Conservation (phyloP, 2,329 filamentous ascomycete species). For the Penicillium expansum region DNA sequence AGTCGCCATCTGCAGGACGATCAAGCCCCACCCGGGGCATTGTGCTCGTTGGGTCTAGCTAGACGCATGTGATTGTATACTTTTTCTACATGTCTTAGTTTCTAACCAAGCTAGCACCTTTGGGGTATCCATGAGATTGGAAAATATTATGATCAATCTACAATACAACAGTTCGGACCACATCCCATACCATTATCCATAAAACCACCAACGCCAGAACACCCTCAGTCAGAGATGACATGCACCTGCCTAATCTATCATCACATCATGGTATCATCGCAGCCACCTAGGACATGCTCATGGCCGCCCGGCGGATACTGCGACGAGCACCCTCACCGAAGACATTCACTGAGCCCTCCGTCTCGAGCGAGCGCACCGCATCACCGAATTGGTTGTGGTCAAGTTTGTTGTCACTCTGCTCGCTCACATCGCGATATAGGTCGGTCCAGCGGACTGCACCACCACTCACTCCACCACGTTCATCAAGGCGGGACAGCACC, state of each 20-base stretch:
- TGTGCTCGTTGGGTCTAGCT: neutral
- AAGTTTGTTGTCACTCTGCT: conserved; percentile 66
- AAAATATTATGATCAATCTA: neutral
- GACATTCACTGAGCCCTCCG: conserved; percentile 78
- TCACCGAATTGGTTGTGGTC: conserved; percentile 81
- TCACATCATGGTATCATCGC: conserved; percentile 29
- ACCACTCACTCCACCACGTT: conserved; percentile 66
- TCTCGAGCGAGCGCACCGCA: conserved; percentile 73
- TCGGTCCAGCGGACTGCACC: conserved; percentile 75
- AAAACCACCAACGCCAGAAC: conserved; percentile 9
- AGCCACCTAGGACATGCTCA: conserved; percentile 15
- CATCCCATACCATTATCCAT: conserved; percentile 8
- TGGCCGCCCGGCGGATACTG: conserved; percentile 63
- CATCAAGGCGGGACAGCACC: conserved; percentile 72
- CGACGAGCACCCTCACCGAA: conserved; percentile 80
- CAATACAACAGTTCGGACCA: neutral
- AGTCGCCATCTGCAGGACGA: neutral
- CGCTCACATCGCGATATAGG: conserved; percentile 67
- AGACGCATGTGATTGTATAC: neutral
- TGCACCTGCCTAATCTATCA: conserved; percentile 28
- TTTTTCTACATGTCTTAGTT: neutral
- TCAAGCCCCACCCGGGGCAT: neutral
- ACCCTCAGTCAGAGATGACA: conserved; percentile 14
- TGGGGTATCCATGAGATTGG: no score
- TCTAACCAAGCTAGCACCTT: neutral